phyloP scores from a whole-genome alignment of 1,284 basidiomycete species.

The Rhizopogon parksii region DNA sequence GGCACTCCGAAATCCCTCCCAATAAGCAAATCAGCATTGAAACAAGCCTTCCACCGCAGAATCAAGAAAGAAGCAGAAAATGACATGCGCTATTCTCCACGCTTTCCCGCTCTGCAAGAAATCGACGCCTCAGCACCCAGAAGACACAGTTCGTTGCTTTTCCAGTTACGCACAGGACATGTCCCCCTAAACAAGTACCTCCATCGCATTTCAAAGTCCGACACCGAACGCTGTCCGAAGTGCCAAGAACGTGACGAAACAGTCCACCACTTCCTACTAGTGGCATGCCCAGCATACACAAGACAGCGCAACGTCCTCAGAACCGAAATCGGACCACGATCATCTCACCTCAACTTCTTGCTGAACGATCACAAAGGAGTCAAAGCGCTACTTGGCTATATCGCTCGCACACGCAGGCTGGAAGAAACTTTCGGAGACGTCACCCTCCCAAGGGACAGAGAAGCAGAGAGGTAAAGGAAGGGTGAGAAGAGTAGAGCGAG shows the following conservation, averaged over 20 bases:
- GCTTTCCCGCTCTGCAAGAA: too few species aligned
- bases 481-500: too few species aligned
- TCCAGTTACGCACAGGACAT: conserved; percentile 2
- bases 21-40: neutral
- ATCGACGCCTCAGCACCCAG: neutral
- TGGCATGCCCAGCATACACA: neutral
- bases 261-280: neutral
- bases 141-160: neutral
- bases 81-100: too few species aligned
- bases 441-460: too few species aligned
- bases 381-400: too few species aligned
- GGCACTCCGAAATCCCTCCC: neutral
- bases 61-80: neutral
- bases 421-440: too few species aligned
- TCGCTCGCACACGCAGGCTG: too few species aligned
- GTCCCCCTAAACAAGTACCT: conserved; percentile 3
- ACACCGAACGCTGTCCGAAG: too few species aligned
- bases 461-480: too few species aligned
- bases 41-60: neutral
- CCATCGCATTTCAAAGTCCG: neutral
- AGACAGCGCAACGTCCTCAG: neutral
- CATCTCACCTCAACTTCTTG: too few species aligned
- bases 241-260: neutral
- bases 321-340: too few species aligned
- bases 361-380: too few species aligned